Percentiles rank a stretch among this genome's conserved stretches.
These are phyloP conservation scores for Saturnispora diversa DNA, from an alignment of 805 yeast species.

Conservation along the genomic window DNA sequence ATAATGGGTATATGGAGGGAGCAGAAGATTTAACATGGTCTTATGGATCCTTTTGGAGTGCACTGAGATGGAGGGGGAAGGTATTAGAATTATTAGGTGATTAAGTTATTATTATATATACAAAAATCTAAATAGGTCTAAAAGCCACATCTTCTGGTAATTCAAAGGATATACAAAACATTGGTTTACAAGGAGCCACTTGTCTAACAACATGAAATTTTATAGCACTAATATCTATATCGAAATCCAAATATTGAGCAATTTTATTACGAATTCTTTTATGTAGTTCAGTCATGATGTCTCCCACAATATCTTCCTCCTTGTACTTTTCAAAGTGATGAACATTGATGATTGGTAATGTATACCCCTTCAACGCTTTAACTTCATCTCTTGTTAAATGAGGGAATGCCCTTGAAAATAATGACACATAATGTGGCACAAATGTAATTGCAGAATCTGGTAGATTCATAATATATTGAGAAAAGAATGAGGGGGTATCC, in stretches of 20 bases:
- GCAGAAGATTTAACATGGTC: slow-evolving; percentile 89
- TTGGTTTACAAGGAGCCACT: slow-evolving; percentile 95
- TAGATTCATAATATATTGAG: slow-evolving; percentile 87
- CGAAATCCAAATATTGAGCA: slow-evolving; percentile 37
- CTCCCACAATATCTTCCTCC: slow-evolving; percentile 60
- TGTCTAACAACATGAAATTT: slow-evolving; percentile 79
- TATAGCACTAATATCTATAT: slow-evolving; percentile 41
- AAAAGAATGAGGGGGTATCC: slow-evolving; percentile 44
- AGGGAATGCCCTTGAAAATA: slow-evolving; percentile 39
- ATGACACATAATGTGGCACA: slow-evolving; percentile 66
- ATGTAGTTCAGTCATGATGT: slow-evolving; percentile 58
- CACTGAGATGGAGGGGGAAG: slow-evolving; percentile 54
- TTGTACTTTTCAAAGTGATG: slow-evolving; percentile 89
- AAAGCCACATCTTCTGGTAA: slow-evolving; percentile 66
- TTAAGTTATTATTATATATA: not conserved
- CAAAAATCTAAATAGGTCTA: slow-evolving; percentile 4
- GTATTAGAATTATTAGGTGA: slow-evolving; percentile 21
- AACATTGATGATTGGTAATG: slow-evolving; percentile 70
- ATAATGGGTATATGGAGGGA: slow-evolving; percentile 80
- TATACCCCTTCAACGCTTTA: slow-evolving; percentile 37
- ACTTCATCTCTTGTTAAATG: slow-evolving; percentile 32
- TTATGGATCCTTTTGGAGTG: slow-evolving; percentile 67
- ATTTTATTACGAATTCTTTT: slow-evolving; percentile 54
- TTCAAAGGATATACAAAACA: slow-evolving; percentile 80
- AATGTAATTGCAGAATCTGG: slow-evolving; percentile 91